Evolutionary conservation across 2,329 filamentous ascomycete genomes (phyloP).

Genomic region (Fusarium sarcochroum): DNA sequence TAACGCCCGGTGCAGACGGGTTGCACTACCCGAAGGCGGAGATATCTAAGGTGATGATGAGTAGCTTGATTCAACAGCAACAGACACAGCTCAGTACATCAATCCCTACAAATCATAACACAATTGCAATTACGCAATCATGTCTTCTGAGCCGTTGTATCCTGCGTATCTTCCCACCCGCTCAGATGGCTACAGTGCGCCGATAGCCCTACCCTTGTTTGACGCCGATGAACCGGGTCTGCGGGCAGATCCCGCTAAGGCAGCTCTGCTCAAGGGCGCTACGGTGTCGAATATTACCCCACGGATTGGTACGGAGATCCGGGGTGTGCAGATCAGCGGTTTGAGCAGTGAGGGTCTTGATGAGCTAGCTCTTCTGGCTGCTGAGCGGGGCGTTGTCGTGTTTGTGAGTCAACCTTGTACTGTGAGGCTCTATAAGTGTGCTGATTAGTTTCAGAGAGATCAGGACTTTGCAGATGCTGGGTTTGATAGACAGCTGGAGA

Average conservation of each 20-base stretch:
- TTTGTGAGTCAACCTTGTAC: constrained; percentile 44
- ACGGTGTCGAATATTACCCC: constrained; percentile 47
- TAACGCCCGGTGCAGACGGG: constrained; percentile 12
- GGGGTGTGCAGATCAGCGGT: constrained; percentile 49
- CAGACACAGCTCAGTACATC: background rate
- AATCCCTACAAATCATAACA: background rate
- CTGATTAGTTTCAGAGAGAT: constrained; percentile 43
- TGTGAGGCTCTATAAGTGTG: background rate
- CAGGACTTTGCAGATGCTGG: constrained; percentile 52
- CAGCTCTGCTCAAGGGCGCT: constrained; percentile 40
- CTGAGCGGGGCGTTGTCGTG: constrained; percentile 51
- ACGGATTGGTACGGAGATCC: constrained; percentile 49
- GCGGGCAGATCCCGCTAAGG: constrained; percentile 49
- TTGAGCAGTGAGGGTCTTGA: constrained; percentile 46
- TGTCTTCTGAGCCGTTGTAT: constrained; percentile 48
- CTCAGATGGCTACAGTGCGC: constrained; percentile 49
- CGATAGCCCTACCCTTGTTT: constrained; percentile 46
- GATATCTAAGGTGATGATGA: constrained; percentile 8
- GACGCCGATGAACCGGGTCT: constrained; percentile 51
- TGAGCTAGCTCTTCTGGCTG: constrained; percentile 51
- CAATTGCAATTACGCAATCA: background rate
- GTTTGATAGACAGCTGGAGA: constrained; percentile 50
- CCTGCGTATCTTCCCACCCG: constrained; percentile 53
- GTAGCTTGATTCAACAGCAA: constrained; percentile 6
- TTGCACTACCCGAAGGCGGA: constrained; percentile 21